These are phyloP conservation scores for Castanea sativa DNA, from an alignment of 306 rosid genomes.

Conservation along the genomic window DNA sequence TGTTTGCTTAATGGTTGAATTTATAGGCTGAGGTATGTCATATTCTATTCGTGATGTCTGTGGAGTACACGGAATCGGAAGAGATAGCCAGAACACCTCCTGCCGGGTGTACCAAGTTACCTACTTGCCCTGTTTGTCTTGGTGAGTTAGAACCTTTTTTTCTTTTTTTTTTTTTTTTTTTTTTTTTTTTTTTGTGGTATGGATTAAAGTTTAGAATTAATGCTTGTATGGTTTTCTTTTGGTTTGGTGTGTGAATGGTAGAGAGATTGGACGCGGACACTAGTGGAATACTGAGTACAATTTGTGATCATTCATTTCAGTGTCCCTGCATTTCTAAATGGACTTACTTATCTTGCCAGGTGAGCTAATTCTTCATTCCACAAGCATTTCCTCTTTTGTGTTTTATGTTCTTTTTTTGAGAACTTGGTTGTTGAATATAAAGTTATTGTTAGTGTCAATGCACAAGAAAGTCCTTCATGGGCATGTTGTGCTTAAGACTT, in stretches of 20 bases:
- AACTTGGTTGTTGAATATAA: conserved; percentile 16
- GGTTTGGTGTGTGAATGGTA: conserved; percentile 36
- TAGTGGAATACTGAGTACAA: conserved; percentile 77
- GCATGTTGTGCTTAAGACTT: not conserved
- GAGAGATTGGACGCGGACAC: conserved; percentile 85
- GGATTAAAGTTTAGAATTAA: not conserved
- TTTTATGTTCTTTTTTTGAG: not conserved
- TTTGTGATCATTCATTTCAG: conserved; percentile 90
- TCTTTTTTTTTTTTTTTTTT: too few species aligned
- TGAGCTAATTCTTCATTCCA: conserved; percentile 34
- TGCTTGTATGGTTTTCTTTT: conserved; percentile 13
- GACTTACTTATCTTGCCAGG: conserved; percentile 92
- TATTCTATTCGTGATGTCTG: conserved; percentile 62
- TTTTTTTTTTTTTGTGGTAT: not conserved
- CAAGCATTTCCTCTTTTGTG: not conserved
- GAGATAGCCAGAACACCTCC: conserved; percentile 81
- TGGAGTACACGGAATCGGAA: conserved; percentile 77
- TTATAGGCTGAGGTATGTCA: conserved; percentile 91
- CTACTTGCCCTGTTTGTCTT: conserved; percentile 93
- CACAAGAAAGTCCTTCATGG: not conserved
- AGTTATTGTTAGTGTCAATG: conserved; percentile 4
- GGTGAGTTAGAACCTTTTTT: conserved; percentile 49
- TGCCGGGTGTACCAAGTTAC: conserved; percentile 67
- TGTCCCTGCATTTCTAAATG: conserved; percentile 94
- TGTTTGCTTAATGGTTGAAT: conserved; percentile 1